A percentile compares a stretch with the other conserved stretches of the same genome.
These are phyloP conservation scores for Medicago arabica DNA, from an alignment of 306 rosid species.

Conservation along the genomic window DNA sequence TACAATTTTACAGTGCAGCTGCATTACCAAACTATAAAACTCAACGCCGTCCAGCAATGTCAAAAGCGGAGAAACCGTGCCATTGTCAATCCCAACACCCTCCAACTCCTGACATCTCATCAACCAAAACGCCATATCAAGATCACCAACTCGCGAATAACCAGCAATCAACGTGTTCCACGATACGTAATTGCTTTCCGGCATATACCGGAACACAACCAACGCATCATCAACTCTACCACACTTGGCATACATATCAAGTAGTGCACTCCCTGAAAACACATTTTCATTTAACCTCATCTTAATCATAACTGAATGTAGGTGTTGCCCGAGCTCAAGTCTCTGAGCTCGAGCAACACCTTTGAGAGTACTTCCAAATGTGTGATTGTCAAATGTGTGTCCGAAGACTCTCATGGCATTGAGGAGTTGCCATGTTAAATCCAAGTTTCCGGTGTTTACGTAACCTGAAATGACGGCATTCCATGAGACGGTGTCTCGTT, in stretches of 20 bases:
- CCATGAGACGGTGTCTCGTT: constrained; percentile 79
- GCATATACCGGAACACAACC: constrained; percentile 54
- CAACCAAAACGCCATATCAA: constrained; percentile 53
- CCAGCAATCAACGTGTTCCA: constrained; percentile 85
- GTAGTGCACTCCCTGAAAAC: constrained; percentile 70
- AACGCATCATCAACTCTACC: constrained; percentile 68
- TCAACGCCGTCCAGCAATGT: constrained; percentile 67
- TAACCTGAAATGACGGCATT: constrained; percentile 69
- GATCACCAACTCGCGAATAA: constrained; percentile 61
- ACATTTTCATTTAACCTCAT: constrained; percentile 57
- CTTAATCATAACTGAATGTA: constrained; percentile 69
- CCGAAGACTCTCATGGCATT: constrained; percentile 58
- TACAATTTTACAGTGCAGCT: constrained; percentile 67
- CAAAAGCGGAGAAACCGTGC: constrained; percentile 74
- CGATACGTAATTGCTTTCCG: constrained; percentile 58
- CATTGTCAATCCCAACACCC: constrained; percentile 66
- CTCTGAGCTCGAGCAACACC: constrained; percentile 52
- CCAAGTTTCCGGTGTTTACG: constrained; percentile 47
- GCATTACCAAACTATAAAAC: constrained; percentile 49
- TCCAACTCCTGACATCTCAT: constrained; percentile 64
- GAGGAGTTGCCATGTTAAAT: constrained; percentile 52
- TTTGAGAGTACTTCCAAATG: constrained; percentile 82
- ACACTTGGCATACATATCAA: constrained; percentile 93
- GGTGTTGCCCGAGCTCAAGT: constrained; percentile 59
- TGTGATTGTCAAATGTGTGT: constrained; percentile 55